Evolutionary conservation across 129 eudicot species (phyloP).

Genomic region (Pulicaria dysenterica): DNA sequence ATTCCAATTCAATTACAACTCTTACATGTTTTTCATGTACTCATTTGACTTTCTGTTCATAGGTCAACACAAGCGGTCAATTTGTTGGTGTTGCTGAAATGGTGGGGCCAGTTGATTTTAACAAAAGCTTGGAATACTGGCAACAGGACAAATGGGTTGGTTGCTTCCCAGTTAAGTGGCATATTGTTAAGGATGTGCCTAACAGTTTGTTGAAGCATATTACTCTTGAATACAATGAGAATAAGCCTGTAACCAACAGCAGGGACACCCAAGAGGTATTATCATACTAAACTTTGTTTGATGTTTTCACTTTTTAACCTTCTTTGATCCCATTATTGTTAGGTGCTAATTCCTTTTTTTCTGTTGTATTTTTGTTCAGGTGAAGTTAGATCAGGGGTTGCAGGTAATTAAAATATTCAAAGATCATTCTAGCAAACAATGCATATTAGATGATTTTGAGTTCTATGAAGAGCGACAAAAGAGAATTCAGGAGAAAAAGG

Average conservation of each 20-base stretch:
- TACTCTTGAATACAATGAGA: constrained; percentile 74
- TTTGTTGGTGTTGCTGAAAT: constrained; percentile 89
- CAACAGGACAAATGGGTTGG: constrained; percentile 95
- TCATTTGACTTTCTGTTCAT: not conserved
- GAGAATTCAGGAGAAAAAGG: constrained; percentile 80
- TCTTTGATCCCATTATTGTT: not conserved
- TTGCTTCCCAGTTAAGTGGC: constrained; percentile 92
- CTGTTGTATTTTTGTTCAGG: constrained; percentile 43
- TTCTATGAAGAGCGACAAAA: constrained; percentile 76
- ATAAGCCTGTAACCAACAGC: constrained; percentile 87
- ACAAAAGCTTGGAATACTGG: constrained; percentile 84
- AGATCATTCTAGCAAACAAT: constrained; percentile 64
- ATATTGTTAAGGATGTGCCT: constrained; percentile 84
- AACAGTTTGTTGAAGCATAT: constrained; percentile 81
- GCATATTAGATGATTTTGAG: constrained; percentile 81
- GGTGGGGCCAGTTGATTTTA: constrained; percentile 79
- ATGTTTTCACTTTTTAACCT: not conserved
- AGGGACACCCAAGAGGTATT: constrained; percentile 89
- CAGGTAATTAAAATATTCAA: constrained; percentile 73
- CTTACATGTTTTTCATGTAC: not conserved
- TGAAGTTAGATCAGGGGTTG: constrained; percentile 72
- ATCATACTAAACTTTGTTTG: not conserved
- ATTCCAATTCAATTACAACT: not conserved
- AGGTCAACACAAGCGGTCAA: constrained; percentile 85
- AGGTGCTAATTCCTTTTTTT: not conserved